Conservation (phyloP, 2,329 filamentous ascomycete genomes). For the Alternaria sp. region DNA sequence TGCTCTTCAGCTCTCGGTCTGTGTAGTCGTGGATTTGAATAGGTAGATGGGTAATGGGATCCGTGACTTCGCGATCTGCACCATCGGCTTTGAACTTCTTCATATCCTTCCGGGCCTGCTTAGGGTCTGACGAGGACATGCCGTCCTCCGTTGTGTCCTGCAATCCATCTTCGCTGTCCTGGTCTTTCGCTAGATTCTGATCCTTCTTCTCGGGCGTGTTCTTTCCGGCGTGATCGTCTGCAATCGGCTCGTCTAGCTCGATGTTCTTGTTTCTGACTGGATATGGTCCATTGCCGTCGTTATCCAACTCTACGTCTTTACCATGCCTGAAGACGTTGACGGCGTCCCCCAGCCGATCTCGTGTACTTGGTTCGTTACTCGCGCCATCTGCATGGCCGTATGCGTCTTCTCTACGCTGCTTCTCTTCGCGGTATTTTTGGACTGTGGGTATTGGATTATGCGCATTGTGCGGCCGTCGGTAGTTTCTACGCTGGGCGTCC, state of each 20-base stretch:
- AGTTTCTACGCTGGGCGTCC: slow-evolving; percentile 47
- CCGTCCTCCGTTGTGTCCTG: slow-evolving; percentile 58
- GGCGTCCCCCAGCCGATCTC: slow-evolving; percentile 49
- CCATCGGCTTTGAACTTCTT: slow-evolving; percentile 59
- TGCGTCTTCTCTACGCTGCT: slow-evolving; percentile 53
- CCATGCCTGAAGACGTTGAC: slow-evolving; percentile 47
- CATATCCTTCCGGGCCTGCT: slow-evolving; percentile 59
- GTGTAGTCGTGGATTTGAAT: slow-evolving; percentile 75
- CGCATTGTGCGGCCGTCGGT: slow-evolving; percentile 55
- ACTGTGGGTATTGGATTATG: slow-evolving; percentile 59
- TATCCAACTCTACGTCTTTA: slow-evolving; percentile 33
- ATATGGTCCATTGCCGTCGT: slow-evolving; percentile 44
- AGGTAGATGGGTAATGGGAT: slow-evolving; percentile 76
- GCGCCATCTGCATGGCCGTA: slow-evolving; percentile 35
- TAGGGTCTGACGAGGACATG: slow-evolving; percentile 51
- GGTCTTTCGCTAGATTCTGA: slow-evolving; percentile 26
- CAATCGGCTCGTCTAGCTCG: slow-evolving; percentile 36
- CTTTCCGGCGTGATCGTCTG: slow-evolving; percentile 46
- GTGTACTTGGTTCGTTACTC: slow-evolving; percentile 41
- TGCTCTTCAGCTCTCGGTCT: slow-evolving; percentile 64
- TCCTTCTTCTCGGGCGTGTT: slow-evolving; percentile 22
- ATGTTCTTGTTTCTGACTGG: slow-evolving; percentile 49
- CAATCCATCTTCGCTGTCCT: slow-evolving; percentile 32
- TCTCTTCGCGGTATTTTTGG: slow-evolving; percentile 57
- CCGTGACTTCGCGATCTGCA: slow-evolving; percentile 70